phyloP scores from a whole-genome alignment of 2,329 filamentous ascomycete genomes.

The Claviceps africana region DNA sequence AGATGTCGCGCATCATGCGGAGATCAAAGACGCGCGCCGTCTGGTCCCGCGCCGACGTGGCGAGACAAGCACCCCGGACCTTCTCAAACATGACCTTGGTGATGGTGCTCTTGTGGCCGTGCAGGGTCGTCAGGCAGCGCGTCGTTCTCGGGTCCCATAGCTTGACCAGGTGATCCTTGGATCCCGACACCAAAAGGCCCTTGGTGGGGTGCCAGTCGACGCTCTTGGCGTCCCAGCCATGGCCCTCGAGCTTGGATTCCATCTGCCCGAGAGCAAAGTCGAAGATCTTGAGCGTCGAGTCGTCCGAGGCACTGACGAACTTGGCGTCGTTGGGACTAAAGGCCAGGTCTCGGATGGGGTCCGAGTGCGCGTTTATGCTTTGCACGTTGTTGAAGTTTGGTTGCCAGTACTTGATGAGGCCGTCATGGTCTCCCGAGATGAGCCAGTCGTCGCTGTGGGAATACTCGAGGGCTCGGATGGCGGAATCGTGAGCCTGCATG shows the following conservation, averaged over 20 bases:
- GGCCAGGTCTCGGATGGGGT: constrained; percentile 79
- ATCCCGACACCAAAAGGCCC: constrained; percentile 85
- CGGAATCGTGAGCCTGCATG: constrained; percentile 90
- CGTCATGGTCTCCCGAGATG: constrained; percentile 87
- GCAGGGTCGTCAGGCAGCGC: constrained; percentile 80
- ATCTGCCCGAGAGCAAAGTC: constrained; percentile 81
- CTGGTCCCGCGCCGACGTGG: constrained; percentile 85
- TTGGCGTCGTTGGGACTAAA: constrained; percentile 92
- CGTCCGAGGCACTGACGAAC: constrained; percentile 91
- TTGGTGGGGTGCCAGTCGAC: constrained; percentile 97
- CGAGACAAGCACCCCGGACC: constrained; percentile 69
- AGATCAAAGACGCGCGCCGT: constrained; percentile 89
- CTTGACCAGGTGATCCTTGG: constrained; percentile 94
- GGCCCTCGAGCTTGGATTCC: constrained; percentile 76
- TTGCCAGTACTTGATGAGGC: constrained; percentile 96
- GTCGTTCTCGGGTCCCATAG: constrained; percentile 94
- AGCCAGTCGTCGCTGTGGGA: constrained; percentile 96
- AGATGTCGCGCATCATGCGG: constrained; percentile 96
- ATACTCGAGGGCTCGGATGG: constrained; percentile 71
- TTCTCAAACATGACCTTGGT: constrained; percentile 86
- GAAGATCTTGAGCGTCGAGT: constrained; percentile 86
- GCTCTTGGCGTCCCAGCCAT: constrained; percentile 94
- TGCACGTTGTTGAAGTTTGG: constrained; percentile 99
- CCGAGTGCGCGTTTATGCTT: constrained; percentile 78
- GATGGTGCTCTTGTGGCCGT: constrained; percentile 95